These are phyloP conservation scores for Pinus taeda DNA, from an alignment of 75 land plant genomes.

Conservation along the genomic window DNA sequence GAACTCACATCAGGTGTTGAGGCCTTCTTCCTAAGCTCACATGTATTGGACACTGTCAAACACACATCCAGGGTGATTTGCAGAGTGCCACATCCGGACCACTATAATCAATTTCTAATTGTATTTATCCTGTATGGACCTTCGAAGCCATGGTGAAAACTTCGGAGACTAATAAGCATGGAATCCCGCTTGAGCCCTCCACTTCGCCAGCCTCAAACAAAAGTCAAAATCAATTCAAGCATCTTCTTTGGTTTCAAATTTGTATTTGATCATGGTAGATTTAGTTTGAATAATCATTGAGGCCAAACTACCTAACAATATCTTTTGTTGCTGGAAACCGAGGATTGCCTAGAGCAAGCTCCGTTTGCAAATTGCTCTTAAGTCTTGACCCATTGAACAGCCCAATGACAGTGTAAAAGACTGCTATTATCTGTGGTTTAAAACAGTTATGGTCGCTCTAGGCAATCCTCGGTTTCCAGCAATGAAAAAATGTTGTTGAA, in stretches of 20 bases:
- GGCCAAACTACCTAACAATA: background rate
- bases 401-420: too few species aligned
- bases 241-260: background rate
- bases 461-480: background rate
- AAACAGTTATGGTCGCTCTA: too few species aligned
- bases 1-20: too few species aligned
- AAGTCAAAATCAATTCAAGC: background rate
- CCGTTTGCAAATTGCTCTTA: too few species aligned
- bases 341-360: background rate
- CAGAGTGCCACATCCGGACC: background rate
- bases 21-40: too few species aligned
- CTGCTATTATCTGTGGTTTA: too few species aligned
- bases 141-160: background rate
- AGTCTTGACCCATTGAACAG: too few species aligned
- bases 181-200: background rate
- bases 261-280: background rate
- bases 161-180: background rate
- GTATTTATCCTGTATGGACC: background rate
- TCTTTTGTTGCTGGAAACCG: background rate
- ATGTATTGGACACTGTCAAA: too few species aligned
- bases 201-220: background rate
- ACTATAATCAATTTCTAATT: background rate
- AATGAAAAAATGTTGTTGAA: background rate
- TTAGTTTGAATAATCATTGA: too few species aligned
- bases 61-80: too few species aligned